Evolutionary conservation across 495 filamentous ascomycete species (phyloP).

Genomic region (Hypoxylon fragiforme): DNA sequence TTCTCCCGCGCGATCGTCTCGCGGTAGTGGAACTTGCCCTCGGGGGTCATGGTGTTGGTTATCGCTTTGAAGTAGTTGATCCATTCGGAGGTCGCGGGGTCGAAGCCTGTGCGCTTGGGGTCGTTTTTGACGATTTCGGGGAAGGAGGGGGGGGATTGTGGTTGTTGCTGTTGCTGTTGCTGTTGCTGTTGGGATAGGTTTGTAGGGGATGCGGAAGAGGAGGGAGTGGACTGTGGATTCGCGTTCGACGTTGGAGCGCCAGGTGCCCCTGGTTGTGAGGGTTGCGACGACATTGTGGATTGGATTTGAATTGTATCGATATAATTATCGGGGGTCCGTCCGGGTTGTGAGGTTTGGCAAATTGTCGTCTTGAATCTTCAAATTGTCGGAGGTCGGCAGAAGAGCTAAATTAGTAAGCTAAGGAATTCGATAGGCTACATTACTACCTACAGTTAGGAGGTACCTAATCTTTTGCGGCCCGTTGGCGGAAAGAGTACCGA

Average conservation of each 20-base stretch:
- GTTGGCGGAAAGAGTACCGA: constrained; percentile 5
- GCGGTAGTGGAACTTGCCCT: constrained; percentile 71
- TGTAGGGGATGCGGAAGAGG: constrained; percentile 10
- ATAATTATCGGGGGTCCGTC: not conserved
- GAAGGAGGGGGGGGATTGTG: constrained; percentile 15
- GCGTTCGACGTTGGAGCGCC: constrained; percentile 4
- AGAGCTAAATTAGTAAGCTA: too few species aligned
- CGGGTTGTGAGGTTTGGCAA: not conserved
- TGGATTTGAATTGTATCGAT: not conserved
- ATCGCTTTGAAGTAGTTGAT: constrained; percentile 78
- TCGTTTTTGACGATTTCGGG: constrained; percentile 48
- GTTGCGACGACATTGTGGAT: constrained; percentile 29
- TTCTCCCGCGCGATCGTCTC: constrained; percentile 65
- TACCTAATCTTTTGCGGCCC: too few species aligned
- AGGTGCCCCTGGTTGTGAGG: constrained; percentile 12
- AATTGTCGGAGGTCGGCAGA: too few species aligned
- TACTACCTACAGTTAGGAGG: too few species aligned
- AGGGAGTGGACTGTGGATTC: not conserved
- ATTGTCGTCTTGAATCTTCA: too few species aligned
- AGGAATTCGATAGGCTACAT: too few species aligned
- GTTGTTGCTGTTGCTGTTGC: not conserved
- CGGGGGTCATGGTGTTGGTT: constrained; percentile 66
- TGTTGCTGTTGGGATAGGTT: constrained; percentile 3
- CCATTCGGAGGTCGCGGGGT: constrained; percentile 66
- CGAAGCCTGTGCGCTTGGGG: constrained; percentile 61